Percentiles rank a stretch among this genome's conserved stretches.
Conservation (phyloP, 441 rosid genomes). For the Erysimum pusillum region DNA sequence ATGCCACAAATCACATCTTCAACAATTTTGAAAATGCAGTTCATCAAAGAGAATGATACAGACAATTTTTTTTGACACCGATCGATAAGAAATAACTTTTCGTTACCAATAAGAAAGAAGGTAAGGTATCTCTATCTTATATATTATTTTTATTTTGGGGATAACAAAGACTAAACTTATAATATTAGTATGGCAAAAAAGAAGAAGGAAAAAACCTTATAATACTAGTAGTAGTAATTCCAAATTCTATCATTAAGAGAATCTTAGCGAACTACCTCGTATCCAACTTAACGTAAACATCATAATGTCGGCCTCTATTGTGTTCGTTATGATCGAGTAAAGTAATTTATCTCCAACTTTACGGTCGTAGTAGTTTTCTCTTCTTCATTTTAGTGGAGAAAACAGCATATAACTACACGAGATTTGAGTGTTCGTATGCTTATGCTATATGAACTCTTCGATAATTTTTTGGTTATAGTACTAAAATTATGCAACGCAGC, state of each 20-base stretch:
- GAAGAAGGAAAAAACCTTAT: not conserved
- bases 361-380: no score
- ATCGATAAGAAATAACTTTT: no score
- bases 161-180: not conserved
- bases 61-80: not conserved
- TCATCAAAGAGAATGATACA: not conserved
- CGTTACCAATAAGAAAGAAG: not conserved
- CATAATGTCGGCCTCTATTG: conserved; percentile 29
- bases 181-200: not conserved
- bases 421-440: not conserved
- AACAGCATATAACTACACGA: not conserved
- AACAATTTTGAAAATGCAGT: not conserved
- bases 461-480: not conserved
- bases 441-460: not conserved
- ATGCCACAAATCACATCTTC: not conserved
- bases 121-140: not conserved
- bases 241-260: conserved; percentile 12
- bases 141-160: not conserved
- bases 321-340: not conserved
- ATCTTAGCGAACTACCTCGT: conserved; percentile 44
- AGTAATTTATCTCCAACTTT: not conserved
- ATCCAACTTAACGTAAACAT: conserved; percentile 27
- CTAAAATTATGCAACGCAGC: not conserved
- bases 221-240: not conserved
- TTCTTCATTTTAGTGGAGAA: not conserved